phyloP scores from a whole-genome alignment of 768 basidiomycete genomes.

The Hirschioporus abietinus region DNA sequence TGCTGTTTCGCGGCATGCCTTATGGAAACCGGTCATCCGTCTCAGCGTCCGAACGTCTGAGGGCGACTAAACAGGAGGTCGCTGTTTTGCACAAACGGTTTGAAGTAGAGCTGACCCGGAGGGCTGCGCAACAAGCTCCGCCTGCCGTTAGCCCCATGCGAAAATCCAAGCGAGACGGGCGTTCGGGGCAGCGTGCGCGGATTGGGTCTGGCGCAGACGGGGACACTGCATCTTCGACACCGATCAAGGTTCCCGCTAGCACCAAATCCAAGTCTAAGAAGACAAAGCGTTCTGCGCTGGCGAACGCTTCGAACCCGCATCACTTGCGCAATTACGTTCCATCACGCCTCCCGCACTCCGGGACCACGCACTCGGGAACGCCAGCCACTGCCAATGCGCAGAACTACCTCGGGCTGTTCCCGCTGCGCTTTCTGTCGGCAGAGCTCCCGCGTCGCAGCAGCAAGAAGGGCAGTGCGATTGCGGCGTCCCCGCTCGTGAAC shows the following conservation, averaged over 20 bases:
- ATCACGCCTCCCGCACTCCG: slow-evolving; percentile 61
- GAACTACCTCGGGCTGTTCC: slow-evolving; percentile 51
- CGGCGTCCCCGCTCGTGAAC: slow-evolving; percentile 26
- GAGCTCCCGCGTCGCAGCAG: slow-evolving; percentile 51
- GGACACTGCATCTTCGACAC: background rate
- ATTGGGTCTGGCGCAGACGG: slow-evolving; percentile 17
- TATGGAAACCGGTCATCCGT: slow-evolving; percentile 21
- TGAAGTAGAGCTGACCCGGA: slow-evolving; percentile 66
- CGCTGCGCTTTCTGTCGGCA: slow-evolving; percentile 63
- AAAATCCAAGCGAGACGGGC: slow-evolving; percentile 33
- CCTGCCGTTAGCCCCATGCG: slow-evolving; percentile 29
- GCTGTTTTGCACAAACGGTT: slow-evolving; percentile 59
- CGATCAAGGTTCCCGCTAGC: slow-evolving; percentile 6
- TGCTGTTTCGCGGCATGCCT: slow-evolving; percentile 13
- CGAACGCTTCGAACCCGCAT: slow-evolving; percentile 94
- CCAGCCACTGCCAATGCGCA: slow-evolving; percentile 38
- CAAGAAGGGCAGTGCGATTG: slow-evolving; percentile 21
- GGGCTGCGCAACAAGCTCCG: slow-evolving; percentile 55
- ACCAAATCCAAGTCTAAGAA: slow-evolving; percentile 51
- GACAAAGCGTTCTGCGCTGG: slow-evolving; percentile 89
- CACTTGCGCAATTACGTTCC: slow-evolving; percentile 93
- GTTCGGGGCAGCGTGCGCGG: slow-evolving; percentile 33
- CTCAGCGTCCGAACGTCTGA: slow-evolving; percentile 67
- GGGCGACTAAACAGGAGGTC: slow-evolving; percentile 66
- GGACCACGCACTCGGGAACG: slow-evolving; percentile 24